These are phyloP conservation scores for Clohesyomyces aquaticus DNA, from an alignment of 495 filamentous ascomycete genomes.

Conservation along the genomic window DNA sequence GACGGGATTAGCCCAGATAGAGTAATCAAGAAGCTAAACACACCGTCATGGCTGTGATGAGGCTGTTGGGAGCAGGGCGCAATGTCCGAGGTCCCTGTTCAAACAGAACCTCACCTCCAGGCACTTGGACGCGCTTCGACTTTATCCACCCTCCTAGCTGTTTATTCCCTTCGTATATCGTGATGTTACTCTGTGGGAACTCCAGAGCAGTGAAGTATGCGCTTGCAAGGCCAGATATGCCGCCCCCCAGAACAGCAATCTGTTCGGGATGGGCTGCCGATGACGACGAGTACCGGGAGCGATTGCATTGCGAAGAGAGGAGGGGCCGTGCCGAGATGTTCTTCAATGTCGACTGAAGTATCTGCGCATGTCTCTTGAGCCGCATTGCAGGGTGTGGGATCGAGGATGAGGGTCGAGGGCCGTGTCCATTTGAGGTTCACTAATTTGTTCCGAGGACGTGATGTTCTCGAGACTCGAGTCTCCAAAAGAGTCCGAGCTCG, in stretches of 20 bases:
- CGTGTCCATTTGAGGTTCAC: neutral
- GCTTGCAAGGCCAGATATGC: constrained; percentile 84
- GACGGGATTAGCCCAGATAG: constrained; percentile 6
- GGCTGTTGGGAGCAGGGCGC: constrained; percentile 53
- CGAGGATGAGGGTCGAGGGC: constrained; percentile 1
- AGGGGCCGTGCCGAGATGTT: constrained; percentile 11
- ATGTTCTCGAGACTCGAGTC: too few species aligned
- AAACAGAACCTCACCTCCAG: constrained; percentile 67
- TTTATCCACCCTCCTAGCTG: constrained; percentile 84
- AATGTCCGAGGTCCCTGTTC: constrained; percentile 87
- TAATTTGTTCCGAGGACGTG: too few species aligned
- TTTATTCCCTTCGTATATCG: constrained; percentile 72
- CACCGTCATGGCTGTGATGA: constrained; percentile 24
- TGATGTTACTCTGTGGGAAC: constrained; percentile 65
- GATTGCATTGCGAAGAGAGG: constrained; percentile 29
- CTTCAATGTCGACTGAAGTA: constrained; percentile 37
- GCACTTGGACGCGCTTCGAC: constrained; percentile 66
- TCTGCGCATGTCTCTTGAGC: constrained; percentile 34
- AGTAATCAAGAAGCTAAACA: neutral
- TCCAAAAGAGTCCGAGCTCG: constrained; percentile 13
- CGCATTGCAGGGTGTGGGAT: constrained; percentile 36
- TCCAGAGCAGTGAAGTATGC: constrained; percentile 72
- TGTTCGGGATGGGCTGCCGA: constrained; percentile 39
- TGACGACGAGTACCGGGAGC: constrained; percentile 13
- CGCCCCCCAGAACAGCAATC: constrained; percentile 81